Evolutionary conservation across 2,329 filamentous ascomycete genomes (phyloP).

Genomic region (Pseudogymnoascus sp.): DNA sequence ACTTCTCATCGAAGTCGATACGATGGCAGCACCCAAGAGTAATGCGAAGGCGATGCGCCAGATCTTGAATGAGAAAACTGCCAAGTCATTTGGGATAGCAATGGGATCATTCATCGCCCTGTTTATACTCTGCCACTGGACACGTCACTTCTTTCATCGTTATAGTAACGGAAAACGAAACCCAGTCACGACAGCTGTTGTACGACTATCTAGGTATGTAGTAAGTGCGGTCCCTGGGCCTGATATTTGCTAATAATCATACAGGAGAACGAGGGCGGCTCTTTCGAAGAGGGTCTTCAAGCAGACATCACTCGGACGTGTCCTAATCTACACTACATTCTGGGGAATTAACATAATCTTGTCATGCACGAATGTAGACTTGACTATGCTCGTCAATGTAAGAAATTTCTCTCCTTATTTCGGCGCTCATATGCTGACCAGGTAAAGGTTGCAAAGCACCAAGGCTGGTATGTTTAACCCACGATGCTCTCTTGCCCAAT

Average conservation of each 20-base stretch:
- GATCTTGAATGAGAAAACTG: background rate
- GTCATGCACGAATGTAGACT: conserved; percentile 27
- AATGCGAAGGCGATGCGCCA: background rate
- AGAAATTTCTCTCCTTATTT: conserved; percentile 12
- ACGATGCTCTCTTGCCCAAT: conserved; percentile 17
- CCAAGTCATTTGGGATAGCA: conserved; percentile 16
- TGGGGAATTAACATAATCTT: conserved; percentile 32
- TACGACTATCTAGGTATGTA: background rate
- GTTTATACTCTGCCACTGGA: conserved; percentile 17
- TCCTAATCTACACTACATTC: conserved; percentile 29
- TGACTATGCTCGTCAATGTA: conserved; percentile 13
- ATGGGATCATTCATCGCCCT: conserved; percentile 15
- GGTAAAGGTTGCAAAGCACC: background rate
- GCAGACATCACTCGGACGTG: conserved; percentile 36
- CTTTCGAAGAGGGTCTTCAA: conserved; percentile 30
- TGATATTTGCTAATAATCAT: background rate
- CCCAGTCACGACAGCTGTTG: background rate
- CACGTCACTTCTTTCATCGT: background rate
- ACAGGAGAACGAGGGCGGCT: conserved; percentile 16
- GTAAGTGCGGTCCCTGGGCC: conserved; percentile 12
- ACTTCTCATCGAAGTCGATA: background rate
- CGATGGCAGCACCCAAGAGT: background rate
- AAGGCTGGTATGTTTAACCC: conserved; percentile 21
- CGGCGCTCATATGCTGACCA: background rate
- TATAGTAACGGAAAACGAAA: background rate